Conservation (phyloP, 805 yeast species). For the Sporopachydermia quercuum region DNA sequence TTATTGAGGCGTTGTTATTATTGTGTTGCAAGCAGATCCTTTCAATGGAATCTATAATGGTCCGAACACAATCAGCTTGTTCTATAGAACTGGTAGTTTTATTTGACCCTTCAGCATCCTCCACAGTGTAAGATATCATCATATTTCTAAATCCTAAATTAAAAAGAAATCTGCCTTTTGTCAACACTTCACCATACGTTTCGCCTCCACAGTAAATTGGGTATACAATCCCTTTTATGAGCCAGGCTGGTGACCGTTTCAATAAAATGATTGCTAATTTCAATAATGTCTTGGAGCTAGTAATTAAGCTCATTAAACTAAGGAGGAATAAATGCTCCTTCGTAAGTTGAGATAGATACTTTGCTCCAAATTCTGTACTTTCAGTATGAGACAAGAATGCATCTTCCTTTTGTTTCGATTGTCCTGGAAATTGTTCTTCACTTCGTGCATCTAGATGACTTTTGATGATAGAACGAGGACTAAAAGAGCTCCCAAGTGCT, state of each 20-base stretch:
- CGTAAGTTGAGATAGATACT: constrained; percentile 1
- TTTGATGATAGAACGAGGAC: constrained; percentile 1
- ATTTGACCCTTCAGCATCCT: constrained; percentile 65
- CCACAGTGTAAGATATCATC: constrained; percentile 92
- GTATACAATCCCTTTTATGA: constrained; percentile 61
- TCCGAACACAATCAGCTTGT: constrained; percentile 1
- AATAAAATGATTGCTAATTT: constrained; percentile 1
- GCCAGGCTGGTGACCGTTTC: constrained; percentile 34
- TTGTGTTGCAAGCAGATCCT: constrained; percentile 51
- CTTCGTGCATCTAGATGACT: constrained; percentile 1
- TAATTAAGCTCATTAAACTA: constrained; percentile 1
- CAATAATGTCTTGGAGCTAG: constrained; percentile 1
- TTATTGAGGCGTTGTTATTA: constrained; percentile 12
- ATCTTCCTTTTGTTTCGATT: constrained; percentile 1
- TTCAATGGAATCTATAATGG: constrained; percentile 42
- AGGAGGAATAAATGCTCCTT: constrained; percentile 1
- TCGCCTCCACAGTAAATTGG: constrained; percentile 89
- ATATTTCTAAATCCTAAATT: constrained; percentile 75
- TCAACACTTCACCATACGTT: constrained; percentile 47
- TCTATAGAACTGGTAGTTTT: constrained; percentile 10
- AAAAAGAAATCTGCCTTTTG: constrained; percentile 53
- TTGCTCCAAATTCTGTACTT: constrained; percentile 1
- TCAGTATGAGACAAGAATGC: constrained; percentile 1
- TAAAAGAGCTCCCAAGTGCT: constrained; percentile 1
- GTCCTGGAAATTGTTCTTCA: constrained; percentile 1